Evolutionary conservation across 2,329 filamentous ascomycete species (phyloP).

Genomic region (Trichoderma sp.): DNA sequence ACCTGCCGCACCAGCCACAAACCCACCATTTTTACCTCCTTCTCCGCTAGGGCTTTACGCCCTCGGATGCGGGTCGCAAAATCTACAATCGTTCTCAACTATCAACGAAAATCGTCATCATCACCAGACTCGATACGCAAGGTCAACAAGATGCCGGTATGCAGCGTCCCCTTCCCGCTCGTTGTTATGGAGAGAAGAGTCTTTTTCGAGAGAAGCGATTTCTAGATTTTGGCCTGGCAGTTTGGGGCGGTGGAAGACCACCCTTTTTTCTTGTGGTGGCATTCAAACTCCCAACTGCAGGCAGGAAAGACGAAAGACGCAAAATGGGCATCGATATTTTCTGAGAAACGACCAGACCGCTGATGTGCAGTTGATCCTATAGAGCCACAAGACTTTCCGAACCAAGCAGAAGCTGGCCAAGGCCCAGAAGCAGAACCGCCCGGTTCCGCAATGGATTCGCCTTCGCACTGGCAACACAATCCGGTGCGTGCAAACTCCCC

Average conservation of each 20-base stretch:
- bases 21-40: constrained; percentile 26
- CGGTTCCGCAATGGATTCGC: constrained; percentile 99
- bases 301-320: not conserved
- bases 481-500: constrained; percentile 70
- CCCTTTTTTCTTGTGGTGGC: not conserved
- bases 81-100: constrained; percentile 35
- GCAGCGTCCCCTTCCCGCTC: constrained; percentile 27
- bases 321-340: not conserved
- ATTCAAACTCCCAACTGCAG: not conserved
- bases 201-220: not conserved
- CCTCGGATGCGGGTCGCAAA: constrained; percentile 41
- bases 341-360: constrained; percentile 18
- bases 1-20: constrained; percentile 17
- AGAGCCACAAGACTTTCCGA: constrained; percentile 99
- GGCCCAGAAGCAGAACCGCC: constrained; percentile 99
- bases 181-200: not conserved
- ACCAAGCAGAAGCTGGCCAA: constrained; percentile 99
- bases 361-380: constrained; percentile 34
- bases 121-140: constrained; percentile 43
- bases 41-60: constrained; percentile 42
- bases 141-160: constrained; percentile 47
- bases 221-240: constrained; percentile 7
- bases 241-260: not conserved
- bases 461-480: constrained; percentile 99
- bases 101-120: constrained; percentile 39